phyloP scores from a whole-genome alignment of 2,329 filamentous ascomycete genomes.

The Fusarium globosum region DNA sequence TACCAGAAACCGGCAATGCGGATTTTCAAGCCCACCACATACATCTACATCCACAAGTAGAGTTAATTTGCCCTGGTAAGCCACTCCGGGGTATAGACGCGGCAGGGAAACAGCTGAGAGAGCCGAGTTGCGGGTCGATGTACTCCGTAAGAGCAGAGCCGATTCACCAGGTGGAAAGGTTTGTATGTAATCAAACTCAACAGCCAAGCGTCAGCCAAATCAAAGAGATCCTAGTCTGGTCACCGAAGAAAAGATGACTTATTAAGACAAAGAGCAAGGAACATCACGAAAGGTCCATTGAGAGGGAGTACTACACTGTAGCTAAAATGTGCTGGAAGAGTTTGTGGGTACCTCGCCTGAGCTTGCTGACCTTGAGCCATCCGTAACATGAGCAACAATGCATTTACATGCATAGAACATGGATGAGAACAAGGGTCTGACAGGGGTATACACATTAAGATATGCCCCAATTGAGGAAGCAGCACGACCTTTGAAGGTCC shows the following conservation, averaged over 20 bases:
- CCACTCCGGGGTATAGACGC: slow-evolving; percentile 27
- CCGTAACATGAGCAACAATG: slow-evolving; percentile 39
- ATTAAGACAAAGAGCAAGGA: slow-evolving; percentile 19
- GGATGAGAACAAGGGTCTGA: slow-evolving; percentile 24
- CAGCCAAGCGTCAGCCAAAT: slow-evolving; percentile 22
- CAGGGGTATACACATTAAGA: slow-evolving; percentile 29
- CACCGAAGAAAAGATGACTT: slow-evolving; percentile 11
- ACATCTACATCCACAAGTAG: slow-evolving; percentile 25
- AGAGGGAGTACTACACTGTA: slow-evolving; percentile 25
- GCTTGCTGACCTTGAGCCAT: slow-evolving; percentile 21
- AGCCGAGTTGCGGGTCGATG: slow-evolving; percentile 13
- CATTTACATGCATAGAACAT: slow-evolving; percentile 39
- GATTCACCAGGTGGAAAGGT: slow-evolving; percentile 8
- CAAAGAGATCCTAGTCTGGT: slow-evolving; percentile 11
- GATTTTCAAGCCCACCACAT: slow-evolving; percentile 24
- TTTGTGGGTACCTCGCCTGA: slow-evolving; percentile 37
- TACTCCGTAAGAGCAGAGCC: slow-evolving; percentile 3
- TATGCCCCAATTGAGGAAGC: slow-evolving; percentile 37
- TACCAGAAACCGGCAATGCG: slow-evolving; percentile 27
- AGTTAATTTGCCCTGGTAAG: slow-evolving; percentile 27
- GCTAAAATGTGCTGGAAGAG: slow-evolving; percentile 37
- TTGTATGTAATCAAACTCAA: slow-evolving; percentile 25
- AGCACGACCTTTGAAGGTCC: slow-evolving; percentile 33
- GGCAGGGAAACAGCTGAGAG: slow-evolving; percentile 20
- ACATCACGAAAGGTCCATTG: slow-evolving; percentile 33